These are phyloP conservation scores for Pisolithus albus DNA, from an alignment of 768 basidiomycete species.

Conservation along the genomic window DNA sequence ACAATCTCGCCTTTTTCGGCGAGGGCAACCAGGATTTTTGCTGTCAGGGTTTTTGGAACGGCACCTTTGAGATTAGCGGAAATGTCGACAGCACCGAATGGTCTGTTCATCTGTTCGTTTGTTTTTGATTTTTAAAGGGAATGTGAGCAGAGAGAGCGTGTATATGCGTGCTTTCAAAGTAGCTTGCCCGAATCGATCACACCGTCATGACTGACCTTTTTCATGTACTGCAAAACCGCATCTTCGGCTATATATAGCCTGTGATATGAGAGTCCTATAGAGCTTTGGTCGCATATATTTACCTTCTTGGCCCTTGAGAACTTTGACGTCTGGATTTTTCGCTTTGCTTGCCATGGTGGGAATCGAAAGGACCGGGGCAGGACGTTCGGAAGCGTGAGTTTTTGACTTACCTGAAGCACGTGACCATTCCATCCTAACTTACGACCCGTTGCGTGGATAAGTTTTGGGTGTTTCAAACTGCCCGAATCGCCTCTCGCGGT, in stretches of 20 bases:
- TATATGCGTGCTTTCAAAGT: constrained; percentile 3
- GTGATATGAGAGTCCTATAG: neutral
- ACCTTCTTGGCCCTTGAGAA: constrained; percentile 76
- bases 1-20: constrained; percentile 82
- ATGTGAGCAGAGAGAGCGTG: neutral
- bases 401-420: too few species aligned
- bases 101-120: constrained; percentile 74
- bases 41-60: constrained; percentile 74
- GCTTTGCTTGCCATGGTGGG: constrained; percentile 37
- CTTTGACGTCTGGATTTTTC: constrained; percentile 46
- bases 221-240: constrained; percentile 71
- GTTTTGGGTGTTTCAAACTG: too few species aligned
- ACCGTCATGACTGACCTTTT: constrained; percentile 39
- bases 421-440: too few species aligned
- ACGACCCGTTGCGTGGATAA: too few species aligned
- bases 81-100: constrained; percentile 88
- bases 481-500: too few species aligned
- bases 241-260: constrained; percentile 52
- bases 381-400: too few species aligned
- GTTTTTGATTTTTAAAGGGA: neutral
- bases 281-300: neutral
- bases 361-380: too few species aligned
- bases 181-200: neutral
- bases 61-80: constrained; percentile 87
- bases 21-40: constrained; percentile 74